Evolutionary conservation across 306 rosid genomes (phyloP).

Genomic region (Ammopiptanthus mongolicus): DNA sequence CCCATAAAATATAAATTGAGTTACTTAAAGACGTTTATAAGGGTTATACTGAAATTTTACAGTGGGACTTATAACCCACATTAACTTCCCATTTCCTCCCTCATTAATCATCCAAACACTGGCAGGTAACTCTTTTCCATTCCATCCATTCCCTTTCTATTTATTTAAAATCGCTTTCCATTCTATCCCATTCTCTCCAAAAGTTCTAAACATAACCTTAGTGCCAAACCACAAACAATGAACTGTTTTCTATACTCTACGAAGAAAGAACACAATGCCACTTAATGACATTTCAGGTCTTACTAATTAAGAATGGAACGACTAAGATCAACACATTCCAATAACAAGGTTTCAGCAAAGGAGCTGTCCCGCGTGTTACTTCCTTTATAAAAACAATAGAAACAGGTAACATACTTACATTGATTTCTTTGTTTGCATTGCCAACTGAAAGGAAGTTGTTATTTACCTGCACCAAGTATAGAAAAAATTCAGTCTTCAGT

Average conservation of each 20-base stretch:
- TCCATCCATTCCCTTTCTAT: background rate
- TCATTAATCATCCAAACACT: background rate
- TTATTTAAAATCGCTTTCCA: background rate
- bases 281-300: background rate
- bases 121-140: background rate
- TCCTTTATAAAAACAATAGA: background rate
- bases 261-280: slow-evolving; percentile 3
- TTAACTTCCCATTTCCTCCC: slow-evolving; percentile 7
- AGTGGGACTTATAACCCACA: background rate
- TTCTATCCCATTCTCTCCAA: background rate
- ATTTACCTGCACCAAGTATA: slow-evolving; percentile 74
- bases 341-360: background rate
- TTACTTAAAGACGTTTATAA: background rate
- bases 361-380: slow-evolving; percentile 14
- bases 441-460: slow-evolving; percentile 96
- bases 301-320: slow-evolving; percentile 8
- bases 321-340: background rate
- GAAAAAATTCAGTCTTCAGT: slow-evolving; percentile 9
- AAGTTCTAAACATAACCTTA: background rate
- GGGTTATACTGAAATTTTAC: background rate
- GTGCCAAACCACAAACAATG: background rate
- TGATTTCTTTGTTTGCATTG: slow-evolving; percentile 81
- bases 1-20: background rate
- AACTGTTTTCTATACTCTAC: background rate
- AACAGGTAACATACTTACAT: slow-evolving; percentile 45